Evolutionary conservation across 345 rosid species (phyloP), one percentile per base, ranked within the genome.

Genomic region (Balakata baccata): DNA sequence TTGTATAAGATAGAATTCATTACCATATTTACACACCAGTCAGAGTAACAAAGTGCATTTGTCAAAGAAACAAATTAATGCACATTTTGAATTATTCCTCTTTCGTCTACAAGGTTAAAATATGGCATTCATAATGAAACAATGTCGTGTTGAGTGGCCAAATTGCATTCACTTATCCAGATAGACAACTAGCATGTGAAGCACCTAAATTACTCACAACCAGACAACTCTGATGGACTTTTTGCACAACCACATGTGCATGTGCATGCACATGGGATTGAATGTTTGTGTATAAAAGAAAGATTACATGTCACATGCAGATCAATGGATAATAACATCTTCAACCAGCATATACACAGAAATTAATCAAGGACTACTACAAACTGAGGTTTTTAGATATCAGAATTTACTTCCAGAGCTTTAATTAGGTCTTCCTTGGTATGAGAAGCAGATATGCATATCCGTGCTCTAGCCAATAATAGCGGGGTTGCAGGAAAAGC

Each of bases 401-500:
- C 22, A 49, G 58, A 67, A 50, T 49, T 23, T 69, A 92, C 97
- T 88, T 88, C 85, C 79, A 92, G 77, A 75, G 95, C 97, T 81
- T 82, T 86, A 61, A 79, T 49, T 22, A 92, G 87, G 74, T 90
- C 95, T 78, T 92, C 93, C 80, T 57, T 85, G 66, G 88, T 80
- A 84, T 90, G 96, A 66, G 92, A 85, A 53, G 96, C 91, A 1
- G 93, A 92, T 80, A 92, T 85, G 83, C 96, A 92, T 66, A 92
- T 87, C 13, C 96, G 92, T 43, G 92, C 97, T 79, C 97, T 88
- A 5, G 94, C 96, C 85, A 92, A 79, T 39, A 92, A 85, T 57
- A 92, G 81, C 14, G 70, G 71, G 62, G 77, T 56, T 54, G 74
- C 72, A 49, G 81, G 76, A 38, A 74, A 74, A 63, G 74, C 80